Evolutionary conservation across 2,329 filamentous ascomycete genomes (phyloP).

Genomic region (Endoconidiophora laricicola): DNA sequence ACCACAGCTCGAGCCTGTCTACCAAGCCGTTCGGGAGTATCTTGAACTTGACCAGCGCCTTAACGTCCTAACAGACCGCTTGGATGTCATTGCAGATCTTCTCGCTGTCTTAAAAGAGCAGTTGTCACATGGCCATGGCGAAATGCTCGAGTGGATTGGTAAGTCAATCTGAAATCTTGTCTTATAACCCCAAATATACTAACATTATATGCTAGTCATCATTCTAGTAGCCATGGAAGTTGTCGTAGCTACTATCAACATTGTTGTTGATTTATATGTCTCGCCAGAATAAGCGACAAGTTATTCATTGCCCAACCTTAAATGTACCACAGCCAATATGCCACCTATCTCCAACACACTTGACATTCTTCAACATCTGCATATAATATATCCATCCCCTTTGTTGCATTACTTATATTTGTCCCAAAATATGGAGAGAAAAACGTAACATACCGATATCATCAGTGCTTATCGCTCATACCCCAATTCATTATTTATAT

Average conservation of each 20-base stretch:
- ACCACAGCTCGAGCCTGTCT: constrained; percentile 88
- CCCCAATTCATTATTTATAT: too few species aligned
- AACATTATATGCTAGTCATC: constrained; percentile 47
- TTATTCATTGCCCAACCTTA: not conserved
- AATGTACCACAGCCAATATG: not conserved
- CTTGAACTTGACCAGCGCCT: constrained; percentile 97
- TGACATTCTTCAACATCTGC: too few species aligned
- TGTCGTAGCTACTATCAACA: constrained; percentile 80
- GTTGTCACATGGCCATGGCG: constrained; percentile 79
- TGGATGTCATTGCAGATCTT: constrained; percentile 79
- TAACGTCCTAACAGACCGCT: constrained; percentile 67
- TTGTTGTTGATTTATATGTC: constrained; percentile 82
- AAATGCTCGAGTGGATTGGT: constrained; percentile 84
- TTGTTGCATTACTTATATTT: too few species aligned
- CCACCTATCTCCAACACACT: too few species aligned
- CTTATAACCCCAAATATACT: constrained; percentile 11
- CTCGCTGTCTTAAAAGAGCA: constrained; percentile 90
- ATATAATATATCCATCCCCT: too few species aligned
- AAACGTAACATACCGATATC: too few species aligned
- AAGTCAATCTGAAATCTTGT: constrained; percentile 20
- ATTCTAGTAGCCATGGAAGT: constrained; percentile 92
- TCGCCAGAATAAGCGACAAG: constrained; percentile 7
- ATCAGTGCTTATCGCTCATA: too few species aligned
- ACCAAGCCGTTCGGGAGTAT: constrained; percentile 87
- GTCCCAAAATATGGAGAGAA: too few species aligned